A percentile compares a stretch with the other conserved stretches of the same genome.
Conservation (phyloP, 2,329 filamentous ascomycete species). For the Fusarium veterinarium region DNA sequence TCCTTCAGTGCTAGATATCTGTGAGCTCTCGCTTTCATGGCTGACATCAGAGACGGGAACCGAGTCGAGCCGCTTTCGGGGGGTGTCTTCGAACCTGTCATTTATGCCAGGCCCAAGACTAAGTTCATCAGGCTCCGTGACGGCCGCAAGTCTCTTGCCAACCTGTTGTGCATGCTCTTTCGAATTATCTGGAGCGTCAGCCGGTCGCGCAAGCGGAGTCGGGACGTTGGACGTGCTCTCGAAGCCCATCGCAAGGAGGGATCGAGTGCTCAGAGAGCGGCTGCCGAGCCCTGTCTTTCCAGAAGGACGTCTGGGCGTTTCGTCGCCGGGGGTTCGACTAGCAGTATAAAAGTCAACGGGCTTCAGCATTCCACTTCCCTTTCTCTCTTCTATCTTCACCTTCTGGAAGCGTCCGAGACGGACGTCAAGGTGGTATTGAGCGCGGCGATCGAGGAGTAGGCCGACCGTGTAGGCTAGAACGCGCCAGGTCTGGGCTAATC, state of each 20-base stretch:
- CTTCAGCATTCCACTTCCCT: conserved; percentile 42
- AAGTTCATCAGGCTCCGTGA: conserved; percentile 63
- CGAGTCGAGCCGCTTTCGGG: conserved; percentile 61
- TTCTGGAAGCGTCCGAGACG: conserved; percentile 57
- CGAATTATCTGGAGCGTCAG: conserved; percentile 49
- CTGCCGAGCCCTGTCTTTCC: conserved; percentile 45
- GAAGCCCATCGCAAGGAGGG: conserved; percentile 65
- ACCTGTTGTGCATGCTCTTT: conserved; percentile 46
- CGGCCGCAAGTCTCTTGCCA: conserved; percentile 58
- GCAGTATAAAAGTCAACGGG: conserved; percentile 41
- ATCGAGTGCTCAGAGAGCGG: conserved; percentile 53
- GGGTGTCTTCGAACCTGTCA: conserved; percentile 50
- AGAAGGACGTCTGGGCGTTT: conserved; percentile 52
- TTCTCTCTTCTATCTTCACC: conserved; percentile 48
- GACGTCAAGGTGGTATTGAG: conserved; percentile 66
- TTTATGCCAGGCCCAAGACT: conserved; percentile 61
- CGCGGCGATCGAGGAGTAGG: conserved; percentile 65
- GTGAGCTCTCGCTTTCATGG: conserved; percentile 60
- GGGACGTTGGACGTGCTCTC: conserved; percentile 73
- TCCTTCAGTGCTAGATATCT: conserved; percentile 67
- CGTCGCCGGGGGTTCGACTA: conserved; percentile 49
- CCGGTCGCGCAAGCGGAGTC: conserved; percentile 68
- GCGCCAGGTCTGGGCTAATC: conserved; percentile 73
- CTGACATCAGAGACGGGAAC: conserved; percentile 63
- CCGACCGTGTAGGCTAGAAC: conserved; percentile 67